These are phyloP conservation scores for Magnusiomyces ingens DNA, from an alignment of 1,139 yeast genomes.

Conservation along the genomic window DNA sequence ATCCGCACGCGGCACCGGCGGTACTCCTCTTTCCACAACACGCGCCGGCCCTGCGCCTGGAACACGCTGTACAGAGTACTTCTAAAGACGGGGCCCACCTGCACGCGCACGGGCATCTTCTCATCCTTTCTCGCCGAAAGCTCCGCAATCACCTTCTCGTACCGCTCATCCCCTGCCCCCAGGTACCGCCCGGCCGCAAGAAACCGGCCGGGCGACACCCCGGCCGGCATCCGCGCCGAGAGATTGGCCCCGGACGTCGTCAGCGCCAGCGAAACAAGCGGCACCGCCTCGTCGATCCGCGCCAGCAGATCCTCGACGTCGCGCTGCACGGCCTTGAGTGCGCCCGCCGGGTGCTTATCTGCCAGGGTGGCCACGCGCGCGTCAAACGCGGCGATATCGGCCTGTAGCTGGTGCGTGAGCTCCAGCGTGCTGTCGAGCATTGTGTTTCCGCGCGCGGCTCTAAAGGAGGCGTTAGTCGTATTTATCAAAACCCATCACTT, in stretches of 20 bases:
- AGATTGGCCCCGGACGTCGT: conserved; percentile 66
- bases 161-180: conserved; percentile 35
- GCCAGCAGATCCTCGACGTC: conserved; percentile 44
- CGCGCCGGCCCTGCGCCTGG: conserved; percentile 42
- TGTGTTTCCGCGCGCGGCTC: conserved; percentile 65
- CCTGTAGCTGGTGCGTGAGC: conserved; percentile 50
- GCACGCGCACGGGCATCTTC: conserved; percentile 18
- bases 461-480: neutral
- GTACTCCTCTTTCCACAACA: conserved; percentile 71
- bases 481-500: neutral
- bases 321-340: conserved; percentile 43
- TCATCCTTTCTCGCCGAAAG: conserved; percentile 7
- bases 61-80: conserved; percentile 59
- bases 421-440: conserved; percentile 51
- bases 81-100: conserved; percentile 58
- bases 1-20: conserved; percentile 49
- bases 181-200: conserved; percentile 56
- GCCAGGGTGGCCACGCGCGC: conserved; percentile 36
- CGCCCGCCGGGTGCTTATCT: conserved; percentile 32
- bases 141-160: neutral
- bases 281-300: conserved; percentile 63
- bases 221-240: conserved; percentile 44
- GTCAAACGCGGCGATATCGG: conserved; percentile 57
- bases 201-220: conserved; percentile 58
- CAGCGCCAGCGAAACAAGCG: conserved; percentile 59